These are phyloP conservation scores for Cucumis cinereus DNA, from an alignment of 306 rosid genomes.

Conservation along the genomic window DNA sequence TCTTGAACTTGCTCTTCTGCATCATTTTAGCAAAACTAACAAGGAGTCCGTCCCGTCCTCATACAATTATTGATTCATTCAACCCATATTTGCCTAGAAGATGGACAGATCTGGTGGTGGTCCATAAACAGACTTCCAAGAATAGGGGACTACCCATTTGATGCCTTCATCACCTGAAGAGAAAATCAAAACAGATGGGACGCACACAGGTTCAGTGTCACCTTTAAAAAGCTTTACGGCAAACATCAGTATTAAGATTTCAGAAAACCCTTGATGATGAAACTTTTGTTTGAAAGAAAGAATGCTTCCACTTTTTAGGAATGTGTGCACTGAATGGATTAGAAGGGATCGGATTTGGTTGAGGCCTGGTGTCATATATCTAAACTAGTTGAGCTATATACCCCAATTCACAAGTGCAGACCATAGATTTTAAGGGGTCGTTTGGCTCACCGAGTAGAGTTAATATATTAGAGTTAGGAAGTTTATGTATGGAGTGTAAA, in stretches of 20 bases:
- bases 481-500: too few relatives aligned
- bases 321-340: not conserved
- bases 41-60: not conserved
- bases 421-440: not conserved
- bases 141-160: slow-evolving; percentile 59
- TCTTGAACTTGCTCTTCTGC: not conserved
- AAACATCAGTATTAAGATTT: not conserved
- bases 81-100: slow-evolving; percentile 27
- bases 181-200: not conserved
- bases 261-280: not conserved
- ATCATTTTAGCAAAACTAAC: not conserved
- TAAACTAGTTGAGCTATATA: not conserved
- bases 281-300: not conserved
- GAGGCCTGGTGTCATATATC: not conserved
- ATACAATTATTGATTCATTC: not conserved
- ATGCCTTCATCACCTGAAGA: slow-evolving; percentile 34
- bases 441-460: too few relatives aligned
- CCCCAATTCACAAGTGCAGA: not conserved
- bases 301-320: not conserved
- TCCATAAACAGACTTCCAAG: slow-evolving; percentile 78
- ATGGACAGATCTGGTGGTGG: slow-evolving; percentile 73
- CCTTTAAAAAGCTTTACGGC: not conserved
- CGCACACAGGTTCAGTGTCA: not conserved
- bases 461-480: too few relatives aligned
- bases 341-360: not conserved